Base-by-base conservation (phyloP, 441 rosid genomes). In the Brassica balearica region DNA sequence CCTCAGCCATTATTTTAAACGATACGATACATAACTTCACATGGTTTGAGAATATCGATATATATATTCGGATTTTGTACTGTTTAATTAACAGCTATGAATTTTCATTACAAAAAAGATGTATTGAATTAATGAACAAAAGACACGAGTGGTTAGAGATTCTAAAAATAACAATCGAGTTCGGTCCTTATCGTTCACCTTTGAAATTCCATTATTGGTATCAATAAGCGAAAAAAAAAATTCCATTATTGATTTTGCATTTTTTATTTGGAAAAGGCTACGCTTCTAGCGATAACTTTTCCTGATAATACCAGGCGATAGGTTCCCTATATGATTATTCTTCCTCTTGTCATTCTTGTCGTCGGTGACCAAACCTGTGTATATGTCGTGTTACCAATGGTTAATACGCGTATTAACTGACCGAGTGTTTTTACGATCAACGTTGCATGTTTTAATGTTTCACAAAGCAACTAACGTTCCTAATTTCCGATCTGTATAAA, bases 141-240 rank as follows among this genome's bases (percentile, higher is more conserved):
- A 55, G 60, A 55, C 60, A 8, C 60, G 27, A 58, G 62, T 19
- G 62, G 62, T 58, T 58, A 58, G 62, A 58, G 23, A 8, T 55
- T 55, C 23, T 17, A 17, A 19, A 56, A 17, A 56, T 20, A 58
- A 19, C 12, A 58, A 20, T 9, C 62, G 27, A 58, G 25, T 58
- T 58, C 25, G 61, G 25, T 56, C 62, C 27, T 55, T 55, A 55
- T 17, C 23, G 9, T 58, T 19, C 62, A 56, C 62, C 25, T 19
- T 56, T 56, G 62, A 56, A 56, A 17, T 56, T 56, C 62, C 62
- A 56, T 56, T 56, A 56, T 56, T 56, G 62, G 25, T 19, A 56
- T 56, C 25, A 8, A 8, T 53, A 53, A 53, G 22, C 56, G 6
- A 15, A 53, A 51, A 48, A 11, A 56, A 9, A 19, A 53, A 14